A percentile compares a stretch with the other conserved stretches of the same genome.
These are phyloP conservation scores for Tieghemiomyces parasiticus DNA, from an alignment of 192 early-diverging fungal species.

Conservation along the genomic window DNA sequence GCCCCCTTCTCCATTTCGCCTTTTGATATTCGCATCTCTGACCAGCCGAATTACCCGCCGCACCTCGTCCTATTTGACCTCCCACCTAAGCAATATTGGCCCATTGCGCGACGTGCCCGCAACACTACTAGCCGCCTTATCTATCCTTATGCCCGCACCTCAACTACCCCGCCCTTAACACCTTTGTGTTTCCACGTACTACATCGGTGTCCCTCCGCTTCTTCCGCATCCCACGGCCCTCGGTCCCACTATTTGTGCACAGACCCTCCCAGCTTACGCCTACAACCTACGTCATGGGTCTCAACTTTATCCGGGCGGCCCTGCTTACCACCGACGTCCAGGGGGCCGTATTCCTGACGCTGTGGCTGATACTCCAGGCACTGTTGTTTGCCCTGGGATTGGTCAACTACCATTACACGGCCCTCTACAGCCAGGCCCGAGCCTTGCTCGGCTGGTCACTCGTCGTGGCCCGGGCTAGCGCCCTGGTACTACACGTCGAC, in stretches of 20 bases:
- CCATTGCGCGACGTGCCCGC: neutral
- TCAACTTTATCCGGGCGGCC: neutral
- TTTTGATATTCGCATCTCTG: neutral
- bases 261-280: neutral
- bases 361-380: slow-evolving; percentile 45
- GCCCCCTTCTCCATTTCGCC: neutral
- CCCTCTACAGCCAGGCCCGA: slow-evolving; percentile 33
- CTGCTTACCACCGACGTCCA: neutral
- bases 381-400: slow-evolving; percentile 39
- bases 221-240: neutral
- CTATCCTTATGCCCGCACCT: neutral
- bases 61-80: neutral
- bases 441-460: slow-evolving; percentile 33
- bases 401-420: slow-evolving; percentile 42
- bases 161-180: neutral
- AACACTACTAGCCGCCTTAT: neutral
- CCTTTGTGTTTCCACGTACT: no score
- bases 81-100: neutral
- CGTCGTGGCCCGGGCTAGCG: slow-evolving; percentile 40
- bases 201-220: neutral
- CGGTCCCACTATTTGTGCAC: no score
- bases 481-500: slow-evolving; percentile 59
- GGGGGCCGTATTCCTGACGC: slow-evolving; percentile 23
- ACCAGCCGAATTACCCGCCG: neutral
- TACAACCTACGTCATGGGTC: neutral